phyloP scores from a whole-genome alignment of 768 basidiomycete genomes.

The Cantharellus anzutake region DNA sequence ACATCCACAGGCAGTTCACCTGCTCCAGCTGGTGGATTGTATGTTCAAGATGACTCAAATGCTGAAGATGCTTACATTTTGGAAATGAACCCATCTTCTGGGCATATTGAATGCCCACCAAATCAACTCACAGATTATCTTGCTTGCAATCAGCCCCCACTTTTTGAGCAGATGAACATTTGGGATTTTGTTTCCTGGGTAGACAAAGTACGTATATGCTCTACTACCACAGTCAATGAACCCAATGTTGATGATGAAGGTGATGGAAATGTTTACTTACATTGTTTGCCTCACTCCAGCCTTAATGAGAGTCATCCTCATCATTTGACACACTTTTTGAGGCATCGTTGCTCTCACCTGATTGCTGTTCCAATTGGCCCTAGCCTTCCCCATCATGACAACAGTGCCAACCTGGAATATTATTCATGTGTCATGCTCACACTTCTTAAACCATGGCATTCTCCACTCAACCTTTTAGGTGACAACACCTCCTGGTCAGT shows the following conservation, averaged over 20 bases:
- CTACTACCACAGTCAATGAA: constrained; percentile 9
- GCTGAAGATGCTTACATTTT: too few relatives aligned
- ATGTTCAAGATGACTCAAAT: background rate
- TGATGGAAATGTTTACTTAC: too few relatives aligned
- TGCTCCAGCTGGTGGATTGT: background rate
- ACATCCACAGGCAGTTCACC: too few relatives aligned
- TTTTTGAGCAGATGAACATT: background rate
- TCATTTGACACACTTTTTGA: constrained; percentile 9
- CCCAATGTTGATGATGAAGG: too few relatives aligned
- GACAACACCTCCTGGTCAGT: constrained; percentile 14
- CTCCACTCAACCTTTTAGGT: constrained; percentile 13
- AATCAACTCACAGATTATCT: constrained; percentile 8
- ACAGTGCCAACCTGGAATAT: constrained; percentile 2
- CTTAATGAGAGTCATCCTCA: too few relatives aligned
- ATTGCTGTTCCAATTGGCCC: constrained; percentile 22
- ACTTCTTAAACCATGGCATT: constrained; percentile 26
- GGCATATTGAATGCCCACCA: background rate
- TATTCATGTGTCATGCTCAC: constrained; percentile 24
- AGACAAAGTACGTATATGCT: background rate
- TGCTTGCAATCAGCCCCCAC: constrained; percentile 9
- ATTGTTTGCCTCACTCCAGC: too few relatives aligned
- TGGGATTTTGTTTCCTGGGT: background rate
- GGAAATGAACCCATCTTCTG: background rate
- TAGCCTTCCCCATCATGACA: constrained; percentile 17
- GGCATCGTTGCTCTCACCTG: too few relatives aligned